A percentile compares a stretch with the other conserved stretches of the same genome.
These are phyloP conservation scores for Colletotrichum chlorophyti DNA, from an alignment of 2,329 filamentous ascomycete genomes.

Conservation along the genomic window DNA sequence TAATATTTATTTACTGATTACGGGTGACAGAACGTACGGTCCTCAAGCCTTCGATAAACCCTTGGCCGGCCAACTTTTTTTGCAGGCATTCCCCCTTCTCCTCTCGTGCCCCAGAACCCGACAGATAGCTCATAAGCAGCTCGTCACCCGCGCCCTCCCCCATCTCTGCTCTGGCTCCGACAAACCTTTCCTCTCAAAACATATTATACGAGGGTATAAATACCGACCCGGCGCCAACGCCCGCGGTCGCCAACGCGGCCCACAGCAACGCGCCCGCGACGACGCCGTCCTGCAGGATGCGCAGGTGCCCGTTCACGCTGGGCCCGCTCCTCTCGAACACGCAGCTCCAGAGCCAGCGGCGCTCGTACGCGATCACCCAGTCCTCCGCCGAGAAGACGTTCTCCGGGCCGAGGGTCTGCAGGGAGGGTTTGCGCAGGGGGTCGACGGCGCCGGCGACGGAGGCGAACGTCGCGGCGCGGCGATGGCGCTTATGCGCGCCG, in stretches of 20 bases:
- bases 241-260: conserved; percentile 33
- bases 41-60: background rate
- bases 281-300: conserved; percentile 38
- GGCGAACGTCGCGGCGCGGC: conserved; percentile 25
- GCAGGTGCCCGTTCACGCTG: conserved; percentile 34
- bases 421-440: conserved; percentile 30
- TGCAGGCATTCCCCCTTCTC: too few species aligned
- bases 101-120: background rate
- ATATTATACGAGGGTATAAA: conserved; percentile 31
- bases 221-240: conserved; percentile 30
- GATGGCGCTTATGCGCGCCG: conserved; percentile 18
- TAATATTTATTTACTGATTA: background rate
- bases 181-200: conserved; percentile 11
- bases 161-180: background rate
- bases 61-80: background rate
- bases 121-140: too few species aligned
- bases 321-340: conserved; percentile 32
- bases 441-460: conserved; percentile 28
- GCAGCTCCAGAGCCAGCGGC: conserved; percentile 29
- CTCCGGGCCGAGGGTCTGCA: conserved; percentile 35
- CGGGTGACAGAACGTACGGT: background rate
- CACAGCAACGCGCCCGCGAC: conserved; percentile 35
- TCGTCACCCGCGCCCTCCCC: background rate
- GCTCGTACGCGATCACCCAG: conserved; percentile 32
- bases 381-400: conserved; percentile 34